Evolutionary conservation across 495 filamentous ascomycete species (phyloP).

Genomic region (Daldinia grandis): DNA sequence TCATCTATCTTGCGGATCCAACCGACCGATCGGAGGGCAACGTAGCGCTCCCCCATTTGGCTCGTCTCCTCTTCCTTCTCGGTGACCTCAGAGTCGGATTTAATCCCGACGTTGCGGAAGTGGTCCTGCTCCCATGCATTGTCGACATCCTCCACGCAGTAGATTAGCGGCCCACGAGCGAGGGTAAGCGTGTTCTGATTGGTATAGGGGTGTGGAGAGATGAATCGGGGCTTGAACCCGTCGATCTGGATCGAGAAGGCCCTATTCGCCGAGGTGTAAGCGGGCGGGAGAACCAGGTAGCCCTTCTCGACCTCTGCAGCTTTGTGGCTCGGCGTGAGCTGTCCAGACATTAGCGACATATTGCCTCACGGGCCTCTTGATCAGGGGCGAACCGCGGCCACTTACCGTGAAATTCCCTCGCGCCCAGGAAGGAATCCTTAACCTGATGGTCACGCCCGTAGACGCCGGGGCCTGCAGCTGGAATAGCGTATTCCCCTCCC

Average conservation of each 20-base stretch:
- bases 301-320: slow-evolving; percentile 53
- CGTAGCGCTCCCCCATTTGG: slow-evolving; percentile 45
- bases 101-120: slow-evolving; percentile 60
- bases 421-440: slow-evolving; percentile 64
- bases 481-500: slow-evolving; percentile 61
- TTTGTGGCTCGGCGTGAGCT: slow-evolving; percentile 42
- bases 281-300: slow-evolving; percentile 56
- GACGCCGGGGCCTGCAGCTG: slow-evolving; percentile 44
- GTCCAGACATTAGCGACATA: slow-evolving; percentile 28
- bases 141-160: slow-evolving; percentile 66
- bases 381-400: not conserved
- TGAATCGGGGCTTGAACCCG: slow-evolving; percentile 54
- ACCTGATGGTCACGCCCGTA: slow-evolving; percentile 48
- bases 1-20: slow-evolving; percentile 42
- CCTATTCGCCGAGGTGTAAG: slow-evolving; percentile 46
- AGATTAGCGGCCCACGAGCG: slow-evolving; percentile 64
- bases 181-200: slow-evolving; percentile 60
- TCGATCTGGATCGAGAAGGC: slow-evolving; percentile 45
- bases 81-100: slow-evolving; percentile 45
- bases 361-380: slow-evolving; percentile 23
- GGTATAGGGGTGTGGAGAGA: slow-evolving; percentile 61
- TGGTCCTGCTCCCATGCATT: slow-evolving; percentile 66
- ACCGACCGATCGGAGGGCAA: slow-evolving; percentile 44
- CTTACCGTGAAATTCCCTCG: slow-evolving; percentile 50
- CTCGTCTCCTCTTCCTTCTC: slow-evolving; percentile 47